Conservation (phyloP, 2,329 filamentous ascomycete genomes). For the Sporothrix inflata region DNA sequence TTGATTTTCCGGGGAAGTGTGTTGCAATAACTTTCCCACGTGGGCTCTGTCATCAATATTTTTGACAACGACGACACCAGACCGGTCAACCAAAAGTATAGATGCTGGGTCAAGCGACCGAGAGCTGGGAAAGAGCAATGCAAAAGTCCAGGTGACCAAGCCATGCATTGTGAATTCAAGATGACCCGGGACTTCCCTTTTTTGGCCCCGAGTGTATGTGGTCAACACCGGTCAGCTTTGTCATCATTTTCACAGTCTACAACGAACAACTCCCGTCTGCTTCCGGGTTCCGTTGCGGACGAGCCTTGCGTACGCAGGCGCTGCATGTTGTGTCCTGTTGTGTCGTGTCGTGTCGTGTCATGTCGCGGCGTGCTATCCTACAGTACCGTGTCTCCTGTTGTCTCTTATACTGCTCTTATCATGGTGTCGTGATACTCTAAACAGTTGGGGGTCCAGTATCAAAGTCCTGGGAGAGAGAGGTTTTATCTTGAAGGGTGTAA, state of each 20-base stretch:
- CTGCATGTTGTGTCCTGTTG: not conserved
- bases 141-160: not conserved
- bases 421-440: too few relatives aligned
- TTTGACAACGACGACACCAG: not conserved
- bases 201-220: not conserved
- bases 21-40: not conserved
- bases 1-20: not conserved
- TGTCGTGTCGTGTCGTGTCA: not conserved
- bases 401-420: not conserved
- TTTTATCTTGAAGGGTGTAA: not conserved
- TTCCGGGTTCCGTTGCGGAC: slow-evolving; percentile 8
- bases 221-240: not conserved
- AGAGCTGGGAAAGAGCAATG: not conserved
- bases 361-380: not conserved
- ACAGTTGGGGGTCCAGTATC: not conserved
- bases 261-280: not conserved
- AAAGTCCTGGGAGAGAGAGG: not conserved
- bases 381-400: not conserved
- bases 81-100: not conserved
- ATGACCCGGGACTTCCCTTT: not conserved
- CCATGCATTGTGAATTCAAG: not conserved
- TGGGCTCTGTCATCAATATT: slow-evolving; percentile 8
- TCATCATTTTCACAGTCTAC: not conserved
- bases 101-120: not conserved
- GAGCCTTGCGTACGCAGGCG: not conserved